Evolutionary conservation across 2,329 filamentous ascomycete species (phyloP), one percentile per base, ranked within the genome.

Genomic region (Aspergillus intermedius): DNA sequence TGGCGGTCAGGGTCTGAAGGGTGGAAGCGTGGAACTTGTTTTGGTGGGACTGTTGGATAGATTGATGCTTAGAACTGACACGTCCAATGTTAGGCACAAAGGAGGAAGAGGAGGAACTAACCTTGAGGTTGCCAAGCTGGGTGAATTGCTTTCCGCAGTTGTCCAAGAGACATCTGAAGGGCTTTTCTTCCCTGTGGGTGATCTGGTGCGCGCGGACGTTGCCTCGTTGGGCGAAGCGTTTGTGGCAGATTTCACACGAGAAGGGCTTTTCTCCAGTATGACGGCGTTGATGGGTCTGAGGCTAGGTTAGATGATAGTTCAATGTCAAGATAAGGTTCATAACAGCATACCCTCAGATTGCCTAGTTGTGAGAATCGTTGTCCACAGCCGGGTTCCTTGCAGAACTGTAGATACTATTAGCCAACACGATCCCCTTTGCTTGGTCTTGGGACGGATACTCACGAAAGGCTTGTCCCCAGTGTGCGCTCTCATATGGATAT

Each of bases 401-500:
- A 95, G 17, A 77, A 65, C 83, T 50, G 45, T 17, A 46, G 3
- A 32, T 13, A 7, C 17, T 32, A 47, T 25, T 44, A 21, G 17
- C 25, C 25, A 30, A 30, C 5, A 35, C 4, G 30, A 32, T 10
- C 7, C n/a, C 13, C 17, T 17, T 23, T 21, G 3, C 25, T 34
- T 30, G 9, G 10, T 21, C 17, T 10, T 21, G 9, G 8, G 9
- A 6, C 10, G 17, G 21, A 8, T 10, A 75, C 88, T 76, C 74
- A 95, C 86, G 66, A 91, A 96, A 51, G 91, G 91, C 66, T 90
- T 93, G 47, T 87, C 83, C 13, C 93, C 93, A 2, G 88, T 95
- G 68, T 98, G 93, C 4, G 87, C 85, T 55, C 91, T 80, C 42
- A 81, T 83, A 67, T 98, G 93, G 44, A 94, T 96, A 52, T 93